Percentiles rank a stretch among this genome's conserved stretches.
phyloP scores from a whole-genome alignment of 2,329 filamentous ascomycete genomes.

The Epichloe festucae region DNA sequence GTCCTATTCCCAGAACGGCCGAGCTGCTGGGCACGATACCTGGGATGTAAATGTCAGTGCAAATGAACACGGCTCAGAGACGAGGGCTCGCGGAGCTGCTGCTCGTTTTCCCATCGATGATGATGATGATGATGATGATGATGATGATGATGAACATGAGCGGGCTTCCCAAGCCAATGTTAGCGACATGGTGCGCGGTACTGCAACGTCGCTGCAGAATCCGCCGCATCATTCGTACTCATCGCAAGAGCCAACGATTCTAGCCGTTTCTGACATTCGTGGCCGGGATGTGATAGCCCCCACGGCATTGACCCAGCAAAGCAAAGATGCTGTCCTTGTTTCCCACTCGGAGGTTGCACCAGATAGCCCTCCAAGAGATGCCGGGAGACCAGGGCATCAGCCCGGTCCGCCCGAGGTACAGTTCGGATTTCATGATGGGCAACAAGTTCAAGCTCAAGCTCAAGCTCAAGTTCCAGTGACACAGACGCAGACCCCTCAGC shows the following conservation, averaged over 20 bases:
- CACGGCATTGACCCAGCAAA: not conserved
- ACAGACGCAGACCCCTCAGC: not conserved
- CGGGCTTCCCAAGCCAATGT: not conserved
- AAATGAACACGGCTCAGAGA: conserved; percentile 12
- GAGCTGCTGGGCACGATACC: not conserved
- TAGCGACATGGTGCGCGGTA: not conserved
- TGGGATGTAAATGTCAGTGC: not conserved
- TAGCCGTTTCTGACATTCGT: not conserved
- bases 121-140: conserved; percentile 25
- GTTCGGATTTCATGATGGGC: not conserved
- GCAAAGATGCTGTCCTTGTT: not conserved
- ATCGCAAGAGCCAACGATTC: not conserved
- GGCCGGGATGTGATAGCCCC: not conserved
- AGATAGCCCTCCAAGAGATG: not conserved
- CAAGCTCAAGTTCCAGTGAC: not conserved
- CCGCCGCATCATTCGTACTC: not conserved
- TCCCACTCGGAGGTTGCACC: not conserved
- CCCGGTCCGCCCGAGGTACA: not conserved
- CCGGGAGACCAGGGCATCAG: not conserved
- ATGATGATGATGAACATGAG: conserved; percentile 9
- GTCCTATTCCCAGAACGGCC: not conserved
- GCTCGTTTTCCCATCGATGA: conserved; percentile 21
- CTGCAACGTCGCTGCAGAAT: not conserved
- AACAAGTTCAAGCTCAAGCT: not conserved
- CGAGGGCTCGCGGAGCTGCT: conserved; percentile 18